These are phyloP conservation scores for Austroboletus novae-zelandiae DNA, from an alignment of 1,284 basidiomycete species.

Conservation along the genomic window DNA sequence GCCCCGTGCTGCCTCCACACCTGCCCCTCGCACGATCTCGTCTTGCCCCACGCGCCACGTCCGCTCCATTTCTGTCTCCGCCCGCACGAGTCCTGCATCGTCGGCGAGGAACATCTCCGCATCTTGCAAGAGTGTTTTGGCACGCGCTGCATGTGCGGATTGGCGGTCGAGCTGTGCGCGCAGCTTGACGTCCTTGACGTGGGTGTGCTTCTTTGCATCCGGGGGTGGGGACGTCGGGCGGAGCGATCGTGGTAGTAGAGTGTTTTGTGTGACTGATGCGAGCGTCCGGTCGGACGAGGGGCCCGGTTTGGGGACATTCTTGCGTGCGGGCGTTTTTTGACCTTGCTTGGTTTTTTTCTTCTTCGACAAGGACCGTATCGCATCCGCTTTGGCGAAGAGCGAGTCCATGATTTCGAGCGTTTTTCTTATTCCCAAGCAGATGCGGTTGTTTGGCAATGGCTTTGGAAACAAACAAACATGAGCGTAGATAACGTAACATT, in stretches of 20 bases:
- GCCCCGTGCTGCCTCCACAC: constrained; percentile 72
- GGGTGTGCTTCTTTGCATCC: constrained; percentile 46
- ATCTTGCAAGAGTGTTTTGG: constrained; percentile 62
- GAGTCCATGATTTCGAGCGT: constrained; percentile 52
- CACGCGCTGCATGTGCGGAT: constrained; percentile 52
- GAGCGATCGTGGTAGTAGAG: constrained; percentile 60
- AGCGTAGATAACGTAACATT: background rate
- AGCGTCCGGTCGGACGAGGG: constrained; percentile 49
- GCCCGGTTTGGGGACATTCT: constrained; percentile 6
- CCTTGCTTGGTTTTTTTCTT: constrained; percentile 33
- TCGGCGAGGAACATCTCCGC: constrained; percentile 62
- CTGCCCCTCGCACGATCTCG: constrained; percentile 72
- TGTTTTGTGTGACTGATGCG: constrained; percentile 56
- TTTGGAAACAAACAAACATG: constrained; percentile 13
- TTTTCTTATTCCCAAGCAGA: background rate
- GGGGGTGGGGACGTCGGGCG: constrained; percentile 43
- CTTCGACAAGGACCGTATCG: constrained; percentile 49
- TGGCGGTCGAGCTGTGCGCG: constrained; percentile 65
- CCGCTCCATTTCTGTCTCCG: constrained; percentile 77
- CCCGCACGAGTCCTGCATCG: constrained; percentile 69
- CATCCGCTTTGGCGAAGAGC: constrained; percentile 68
- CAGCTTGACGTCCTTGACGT: constrained; percentile 77
- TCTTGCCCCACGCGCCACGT: constrained; percentile 88
- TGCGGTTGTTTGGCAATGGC: constrained; percentile 1
- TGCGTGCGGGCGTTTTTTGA: constrained; percentile 9